Evolutionary conservation across 352 stramenopile genomes (phyloP).

Genomic region (Globisporangium nunn): DNA sequence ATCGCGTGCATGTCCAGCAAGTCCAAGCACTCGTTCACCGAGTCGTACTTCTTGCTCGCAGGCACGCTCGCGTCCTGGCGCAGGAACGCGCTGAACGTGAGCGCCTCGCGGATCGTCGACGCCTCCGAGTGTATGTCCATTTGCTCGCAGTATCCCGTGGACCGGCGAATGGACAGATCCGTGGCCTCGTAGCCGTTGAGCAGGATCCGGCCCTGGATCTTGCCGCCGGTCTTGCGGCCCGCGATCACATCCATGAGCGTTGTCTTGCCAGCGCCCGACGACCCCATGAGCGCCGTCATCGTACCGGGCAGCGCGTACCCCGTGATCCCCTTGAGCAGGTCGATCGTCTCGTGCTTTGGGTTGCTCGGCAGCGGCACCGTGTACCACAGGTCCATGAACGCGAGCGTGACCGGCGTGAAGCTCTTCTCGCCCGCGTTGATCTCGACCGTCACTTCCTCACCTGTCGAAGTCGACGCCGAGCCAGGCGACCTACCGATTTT

Average conservation of each 20-base stretch:
- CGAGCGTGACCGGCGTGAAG: not conserved
- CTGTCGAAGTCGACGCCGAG: too few species aligned
- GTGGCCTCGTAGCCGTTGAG: not conserved
- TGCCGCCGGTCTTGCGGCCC: not conserved
- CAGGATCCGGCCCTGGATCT: not conserved
- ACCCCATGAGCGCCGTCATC: not conserved
- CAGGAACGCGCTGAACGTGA: slow-evolving; percentile 86
- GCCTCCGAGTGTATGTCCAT: slow-evolving; percentile 87
- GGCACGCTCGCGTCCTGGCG: slow-evolving; percentile 17
- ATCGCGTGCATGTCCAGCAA: slow-evolving; percentile 34
- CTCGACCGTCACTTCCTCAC: too few species aligned
- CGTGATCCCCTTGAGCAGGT: not conserved
- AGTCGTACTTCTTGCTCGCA: not conserved
- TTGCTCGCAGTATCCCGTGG: slow-evolving; percentile 57
- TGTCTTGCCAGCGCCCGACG: not conserved
- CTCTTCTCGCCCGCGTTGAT: too few species aligned
- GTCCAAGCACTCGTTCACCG: slow-evolving; percentile 10
- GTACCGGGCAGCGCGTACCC: not conserved
- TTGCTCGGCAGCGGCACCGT: not conserved
- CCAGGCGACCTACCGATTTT: too few species aligned
- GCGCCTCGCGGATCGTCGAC: slow-evolving; percentile 83
- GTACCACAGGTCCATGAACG: not conserved
- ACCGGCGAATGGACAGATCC: not conserved
- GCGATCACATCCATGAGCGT: not conserved
- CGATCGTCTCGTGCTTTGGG: not conserved